These are phyloP conservation scores for Sordariomycetes sp. DNA, from an alignment of 2,329 filamentous ascomycete genomes.

Conservation along the genomic window DNA sequence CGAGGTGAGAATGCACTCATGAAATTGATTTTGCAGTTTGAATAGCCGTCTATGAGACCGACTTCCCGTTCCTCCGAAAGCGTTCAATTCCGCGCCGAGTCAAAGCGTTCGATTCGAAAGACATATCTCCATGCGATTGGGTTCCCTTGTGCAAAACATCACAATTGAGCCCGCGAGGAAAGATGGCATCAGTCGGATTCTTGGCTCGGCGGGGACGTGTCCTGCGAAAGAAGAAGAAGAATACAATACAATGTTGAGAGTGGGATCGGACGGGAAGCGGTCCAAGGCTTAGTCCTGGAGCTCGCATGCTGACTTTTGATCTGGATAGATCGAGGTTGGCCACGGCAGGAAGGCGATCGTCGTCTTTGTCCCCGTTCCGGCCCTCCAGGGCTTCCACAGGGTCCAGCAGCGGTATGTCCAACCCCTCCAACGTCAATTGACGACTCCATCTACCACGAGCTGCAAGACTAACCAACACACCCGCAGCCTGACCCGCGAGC, in stretches of 20 bases:
- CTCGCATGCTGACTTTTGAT: conserved; percentile 63
- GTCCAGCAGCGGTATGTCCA: conserved; percentile 92
- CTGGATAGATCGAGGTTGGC: conserved; percentile 94
- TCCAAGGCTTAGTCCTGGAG: conserved; percentile 60
- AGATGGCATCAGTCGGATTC: not conserved
- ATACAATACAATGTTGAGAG: conserved; percentile 1
- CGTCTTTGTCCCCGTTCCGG: conserved; percentile 99
- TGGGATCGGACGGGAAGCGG: conserved; percentile 65
- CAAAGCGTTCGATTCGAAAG: not conserved
- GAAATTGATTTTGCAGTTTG: conserved; percentile 7
- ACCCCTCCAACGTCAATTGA: not conserved
- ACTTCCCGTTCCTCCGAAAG: not conserved
- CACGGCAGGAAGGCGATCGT: conserved; percentile 99
- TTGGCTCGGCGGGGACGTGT: conserved; percentile 2
- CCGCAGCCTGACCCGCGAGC: conserved; percentile 91
- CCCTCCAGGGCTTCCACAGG: conserved; percentile 97
- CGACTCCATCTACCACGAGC: not conserved
- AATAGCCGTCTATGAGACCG: not conserved
- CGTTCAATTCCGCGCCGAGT: not conserved
- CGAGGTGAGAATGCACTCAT: conserved; percentile 64
- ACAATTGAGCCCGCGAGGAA: not conserved
- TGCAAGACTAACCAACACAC: conserved; percentile 12
- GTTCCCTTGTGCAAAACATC: not conserved
- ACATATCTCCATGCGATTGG: not conserved
- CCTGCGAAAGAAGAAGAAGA: not conserved